Conservation (phyloP, 768 basidiomycete species). For the Tylopilus felleus region DNA sequence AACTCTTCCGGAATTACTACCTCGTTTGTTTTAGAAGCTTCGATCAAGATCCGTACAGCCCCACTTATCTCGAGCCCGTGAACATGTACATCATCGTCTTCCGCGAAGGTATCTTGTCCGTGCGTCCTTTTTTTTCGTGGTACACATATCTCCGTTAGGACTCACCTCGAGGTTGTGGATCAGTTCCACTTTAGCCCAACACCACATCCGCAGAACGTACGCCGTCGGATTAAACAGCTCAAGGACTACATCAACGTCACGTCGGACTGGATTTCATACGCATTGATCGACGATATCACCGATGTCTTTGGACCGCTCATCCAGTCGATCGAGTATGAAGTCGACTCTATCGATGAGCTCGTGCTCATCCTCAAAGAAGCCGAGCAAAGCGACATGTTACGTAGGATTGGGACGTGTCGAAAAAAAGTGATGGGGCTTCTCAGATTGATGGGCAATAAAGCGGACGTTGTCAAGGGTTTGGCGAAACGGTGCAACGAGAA, state of each 20-base stretch:
- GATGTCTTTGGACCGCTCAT: constrained; percentile 99
- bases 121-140: constrained; percentile 38
- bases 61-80: constrained; percentile 93
- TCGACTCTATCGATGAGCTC: constrained; percentile 97
- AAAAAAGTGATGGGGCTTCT: constrained; percentile 99
- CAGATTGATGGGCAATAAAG: constrained; percentile 98
- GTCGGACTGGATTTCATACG: constrained; percentile 99
- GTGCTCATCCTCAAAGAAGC: constrained; percentile 83
- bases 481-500: constrained; percentile 99
- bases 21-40: constrained; percentile 99
- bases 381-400: constrained; percentile 91
- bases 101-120: constrained; percentile 92
- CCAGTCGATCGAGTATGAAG: constrained; percentile 98
- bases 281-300: constrained; percentile 98
- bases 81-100: constrained; percentile 99
- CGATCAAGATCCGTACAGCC: constrained; percentile 97
- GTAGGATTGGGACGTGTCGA: constrained; percentile 94
- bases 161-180: background rate
- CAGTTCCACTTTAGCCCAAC: constrained; percentile 98
- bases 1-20: constrained; percentile 97
- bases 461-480: constrained; percentile 97
- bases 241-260: constrained; percentile 99
- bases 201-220: constrained; percentile 96
- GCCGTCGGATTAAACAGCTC: constrained; percentile 96
- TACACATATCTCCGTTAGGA: background rate